A percentile compares a stretch with the other conserved stretches of the same genome.
Conservation (phyloP, 2,329 filamentous ascomycete species). For the Diplodia sapinea region DNA sequence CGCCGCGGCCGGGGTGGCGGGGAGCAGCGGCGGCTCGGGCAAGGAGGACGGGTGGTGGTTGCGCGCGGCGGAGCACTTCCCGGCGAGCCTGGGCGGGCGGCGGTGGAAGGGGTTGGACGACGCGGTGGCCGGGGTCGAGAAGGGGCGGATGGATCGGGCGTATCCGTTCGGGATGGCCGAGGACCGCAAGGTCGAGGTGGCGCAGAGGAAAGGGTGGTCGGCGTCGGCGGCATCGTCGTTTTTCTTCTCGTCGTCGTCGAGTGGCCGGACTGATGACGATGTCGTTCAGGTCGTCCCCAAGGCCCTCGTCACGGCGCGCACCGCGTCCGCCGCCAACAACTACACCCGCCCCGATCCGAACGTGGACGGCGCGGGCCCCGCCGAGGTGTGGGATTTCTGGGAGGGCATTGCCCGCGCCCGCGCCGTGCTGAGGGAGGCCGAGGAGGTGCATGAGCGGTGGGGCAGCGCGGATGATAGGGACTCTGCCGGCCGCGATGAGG, state of each 20-base stretch:
- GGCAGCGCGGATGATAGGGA: slow-evolving; percentile 17
- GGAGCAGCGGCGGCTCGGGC: background rate
- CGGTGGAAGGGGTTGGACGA: slow-evolving; percentile 36
- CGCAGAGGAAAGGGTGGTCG: background rate
- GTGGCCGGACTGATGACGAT: background rate
- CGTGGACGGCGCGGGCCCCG: background rate
- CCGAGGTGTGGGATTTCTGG: slow-evolving; percentile 12
- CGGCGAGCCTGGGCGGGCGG: slow-evolving; percentile 34
- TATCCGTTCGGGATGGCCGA: slow-evolving; percentile 13
- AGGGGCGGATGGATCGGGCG: slow-evolving; percentile 5
- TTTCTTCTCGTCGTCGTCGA: background rate
- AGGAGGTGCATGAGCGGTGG: slow-evolving; percentile 30
- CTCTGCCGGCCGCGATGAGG: background rate
- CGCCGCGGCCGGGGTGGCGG: slow-evolving; percentile 22
- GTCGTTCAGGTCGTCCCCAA: background rate
- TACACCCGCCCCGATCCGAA: background rate
- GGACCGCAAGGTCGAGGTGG: background rate
- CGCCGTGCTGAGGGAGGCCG: slow-evolving; percentile 18
- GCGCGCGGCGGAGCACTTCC: slow-evolving; percentile 35
- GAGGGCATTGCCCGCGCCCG: background rate
- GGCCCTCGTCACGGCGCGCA: background rate
- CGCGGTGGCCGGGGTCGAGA: slow-evolving; percentile 32
- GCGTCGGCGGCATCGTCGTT: background rate
- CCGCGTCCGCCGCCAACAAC: background rate
- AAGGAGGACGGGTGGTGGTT: slow-evolving; percentile 13